phyloP scores from a whole-genome alignment of 345 rosid species.

The Linum tenue region DNA sequence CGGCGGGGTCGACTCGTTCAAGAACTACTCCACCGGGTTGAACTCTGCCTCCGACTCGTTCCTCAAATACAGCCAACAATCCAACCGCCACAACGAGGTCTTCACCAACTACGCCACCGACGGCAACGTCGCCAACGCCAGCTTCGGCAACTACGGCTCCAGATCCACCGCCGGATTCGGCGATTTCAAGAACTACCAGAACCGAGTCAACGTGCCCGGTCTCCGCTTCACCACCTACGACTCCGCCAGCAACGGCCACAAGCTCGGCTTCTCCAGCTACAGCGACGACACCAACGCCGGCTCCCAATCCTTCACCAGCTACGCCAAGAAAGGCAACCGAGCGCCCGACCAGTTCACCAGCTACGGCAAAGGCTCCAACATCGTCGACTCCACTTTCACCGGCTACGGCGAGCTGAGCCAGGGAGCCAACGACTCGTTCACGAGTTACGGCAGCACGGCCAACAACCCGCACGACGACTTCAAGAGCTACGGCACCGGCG shows the following conservation, averaged over 20 bases:
- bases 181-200: constrained; percentile 17
- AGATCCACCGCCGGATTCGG: constrained; percentile 24
- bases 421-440: constrained; percentile 21
- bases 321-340: constrained; percentile 24
- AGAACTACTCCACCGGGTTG: constrained; percentile 26
- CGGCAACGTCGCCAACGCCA: constrained; percentile 23
- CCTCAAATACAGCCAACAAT: constrained; percentile 16
- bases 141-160: constrained; percentile 23
- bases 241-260: constrained; percentile 21
- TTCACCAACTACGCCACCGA: constrained; percentile 20
- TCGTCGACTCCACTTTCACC: constrained; percentile 18
- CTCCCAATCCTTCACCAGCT: constrained; percentile 16
- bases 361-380: constrained; percentile 19
- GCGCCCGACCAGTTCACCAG: constrained; percentile 19
- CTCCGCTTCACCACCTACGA: constrained; percentile 25
- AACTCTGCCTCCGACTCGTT: constrained; percentile 20
- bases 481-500: constrained; percentile 22
- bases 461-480: constrained; percentile 19
- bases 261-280: constrained; percentile 21
- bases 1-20: constrained; percentile 23
- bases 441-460: constrained; percentile 15
- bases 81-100: constrained; percentile 14
- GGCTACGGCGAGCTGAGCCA: constrained; percentile 21
- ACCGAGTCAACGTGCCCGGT: constrained; percentile 23
- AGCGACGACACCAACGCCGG: constrained; percentile 23